Evolutionary conservation across 2,329 filamentous ascomycete genomes (phyloP).

Genomic region (Aulographum hederae): DNA sequence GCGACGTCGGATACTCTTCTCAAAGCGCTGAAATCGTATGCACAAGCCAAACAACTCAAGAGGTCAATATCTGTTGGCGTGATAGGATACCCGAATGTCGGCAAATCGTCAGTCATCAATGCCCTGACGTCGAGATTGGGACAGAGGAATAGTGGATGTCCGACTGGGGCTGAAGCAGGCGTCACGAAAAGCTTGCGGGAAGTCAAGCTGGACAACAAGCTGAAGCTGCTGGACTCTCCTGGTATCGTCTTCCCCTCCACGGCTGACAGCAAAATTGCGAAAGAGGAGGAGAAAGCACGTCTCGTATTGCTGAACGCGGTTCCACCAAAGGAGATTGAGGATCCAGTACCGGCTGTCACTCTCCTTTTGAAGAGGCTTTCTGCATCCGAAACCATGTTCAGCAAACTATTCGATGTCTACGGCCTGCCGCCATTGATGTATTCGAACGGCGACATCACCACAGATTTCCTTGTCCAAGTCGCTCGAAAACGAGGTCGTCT

Average conservation of each 20-base stretch:
- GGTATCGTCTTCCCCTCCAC: constrained; percentile 68
- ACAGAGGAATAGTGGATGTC: constrained; percentile 49
- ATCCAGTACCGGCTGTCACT: constrained; percentile 72
- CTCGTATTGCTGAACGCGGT: constrained; percentile 80
- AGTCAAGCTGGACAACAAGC: constrained; percentile 87
- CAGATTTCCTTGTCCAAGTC: constrained; percentile 86
- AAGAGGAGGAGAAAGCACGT: constrained; percentile 59
- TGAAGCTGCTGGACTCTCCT: constrained; percentile 84
- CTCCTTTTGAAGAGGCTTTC: constrained; percentile 71
- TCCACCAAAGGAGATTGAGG: constrained; percentile 83
- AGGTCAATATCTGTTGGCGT: constrained; percentile 80
- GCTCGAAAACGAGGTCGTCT: constrained; percentile 82
- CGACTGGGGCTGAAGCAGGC: constrained; percentile 77
- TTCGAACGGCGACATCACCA: constrained; percentile 45
- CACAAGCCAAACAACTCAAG: constrained; percentile 68
- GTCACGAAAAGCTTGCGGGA: constrained; percentile 77
- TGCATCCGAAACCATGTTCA: constrained; percentile 50
- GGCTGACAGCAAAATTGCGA: constrained; percentile 17
- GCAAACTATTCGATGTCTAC: constrained; percentile 70
- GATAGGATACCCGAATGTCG: constrained; percentile 90
- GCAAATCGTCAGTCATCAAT: constrained; percentile 94
- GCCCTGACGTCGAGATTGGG: constrained; percentile 64
- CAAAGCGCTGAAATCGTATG: constrained; percentile 77
- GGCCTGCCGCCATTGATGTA: constrained; percentile 60
- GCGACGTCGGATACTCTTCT: constrained; percentile 73